Evolutionary conservation across 805 yeast species (phyloP), one percentile per base, ranked within the genome.

Genomic region (Candida sphagnicola): DNA sequence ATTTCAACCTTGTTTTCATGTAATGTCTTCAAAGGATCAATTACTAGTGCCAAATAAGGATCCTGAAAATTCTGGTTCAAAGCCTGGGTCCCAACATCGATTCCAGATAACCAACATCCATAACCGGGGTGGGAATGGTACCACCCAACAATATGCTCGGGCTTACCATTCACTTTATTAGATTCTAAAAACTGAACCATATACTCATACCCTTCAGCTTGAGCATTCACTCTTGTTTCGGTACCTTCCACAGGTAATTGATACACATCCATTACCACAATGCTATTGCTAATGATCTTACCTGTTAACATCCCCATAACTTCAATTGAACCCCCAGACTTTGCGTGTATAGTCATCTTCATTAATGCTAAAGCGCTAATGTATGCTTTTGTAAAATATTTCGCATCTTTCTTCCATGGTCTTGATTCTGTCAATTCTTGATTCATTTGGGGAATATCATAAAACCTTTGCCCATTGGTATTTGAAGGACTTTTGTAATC

Each of bases 291-390:
- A 11, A 75, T 64, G 8, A 85, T 74, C 48, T 78, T 79, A 1
- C 99, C 98, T 0, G 90, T 77, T 58, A 91, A 70, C 85, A 90
- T 85, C 4, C 98, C 99, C 98, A 91, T 91, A 4, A 93, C 78
- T 57, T 91, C 99, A 28, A 87, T 82, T 8, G 83, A 66, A 1
- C 95, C 95, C 4, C 97, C 97, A 1, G 80, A 67, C 17, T 83
- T 67, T 1, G 96, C 90, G 60, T 89, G 96, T 11, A 77, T 66
- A 2, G 84, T 59, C 85, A 89, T 88, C 53, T 87, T 87, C 42
- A 76, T 57, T 31, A 85, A 56, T 0, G 95, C 95, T 21, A 85
- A 56, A 1, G 86, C 70, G 2, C 95, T 84, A 1, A 89, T 72
- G 43, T 76, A 73, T 5, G 75, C 82, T 8, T 72, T 72, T 35